Base-by-base conservation (phyloP, 2,329 filamentous ascomycete species). In the Venturia effusa region DNA sequence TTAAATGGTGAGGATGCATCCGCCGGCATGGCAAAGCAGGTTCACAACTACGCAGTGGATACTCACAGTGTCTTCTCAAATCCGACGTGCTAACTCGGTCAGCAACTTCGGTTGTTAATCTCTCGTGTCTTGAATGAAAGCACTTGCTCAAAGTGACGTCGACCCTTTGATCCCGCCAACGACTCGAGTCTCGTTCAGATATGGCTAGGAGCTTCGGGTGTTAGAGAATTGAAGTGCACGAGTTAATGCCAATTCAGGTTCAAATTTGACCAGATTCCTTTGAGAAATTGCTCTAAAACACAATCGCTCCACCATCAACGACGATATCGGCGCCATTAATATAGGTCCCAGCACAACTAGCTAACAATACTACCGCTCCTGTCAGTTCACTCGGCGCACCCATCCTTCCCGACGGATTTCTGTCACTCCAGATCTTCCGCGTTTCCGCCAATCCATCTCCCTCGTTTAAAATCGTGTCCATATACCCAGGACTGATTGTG, bases 401-500 rank as follows among this genome's bases (percentile, higher is more conserved):
- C 74, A 76, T 76, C 54, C 74, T 68, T 0, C 74, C 74, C 71
- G 74, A 75, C 22, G 74, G 74, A 66, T 75, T 76, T 45, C 72
- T 66, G 8, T 61, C 67, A 22, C 69, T 69, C 74, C 74, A 76
- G 1, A 64, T 68, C 32, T 67, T 66, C 57, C 74, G 67, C 65
- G 72, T 72, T 55, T 72, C 68, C n/a, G 68, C 68, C 39, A 76
- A 68, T 1, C 74, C 74, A 1, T 68, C 70, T 1, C 74, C 74
- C 27, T 73, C 74, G 83, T 91, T 92, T 67, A 91, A 80, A 5
- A 87, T 88, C 5, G 89, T 94, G 79, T 92, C 88, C 86, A 93
- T 92, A 80, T 93, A 93, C 37, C 89, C 89, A 24, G 90, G 89
- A 7, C 86, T 90, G 76, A 93, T 91, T 75, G 85, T 88, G 82